Conservation (phyloP, 352 stramenopile species). For the Globisporangium paddicum region DNA sequence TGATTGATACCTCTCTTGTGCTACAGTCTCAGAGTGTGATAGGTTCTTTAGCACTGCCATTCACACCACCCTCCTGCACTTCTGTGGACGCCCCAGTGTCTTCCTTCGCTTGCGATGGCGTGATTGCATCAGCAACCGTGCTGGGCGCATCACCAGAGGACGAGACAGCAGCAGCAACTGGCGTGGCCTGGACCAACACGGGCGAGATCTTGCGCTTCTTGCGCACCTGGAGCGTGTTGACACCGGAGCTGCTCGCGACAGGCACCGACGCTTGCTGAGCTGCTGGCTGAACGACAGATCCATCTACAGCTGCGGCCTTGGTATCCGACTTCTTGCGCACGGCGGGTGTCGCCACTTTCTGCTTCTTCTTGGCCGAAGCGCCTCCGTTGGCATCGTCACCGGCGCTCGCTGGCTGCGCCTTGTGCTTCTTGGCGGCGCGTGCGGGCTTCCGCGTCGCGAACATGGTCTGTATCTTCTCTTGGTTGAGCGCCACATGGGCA, state of each 20-base stretch:
- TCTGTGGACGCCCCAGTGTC: not conserved
- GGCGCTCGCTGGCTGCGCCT: conserved; percentile 5
- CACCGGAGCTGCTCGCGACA: not conserved
- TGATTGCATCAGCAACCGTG: not conserved
- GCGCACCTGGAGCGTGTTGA: conserved; percentile 74
- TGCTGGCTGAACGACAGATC: not conserved
- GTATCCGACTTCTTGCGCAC: conserved; percentile 16
- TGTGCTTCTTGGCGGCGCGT: conserved; percentile 46
- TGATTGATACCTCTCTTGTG: not conserved
- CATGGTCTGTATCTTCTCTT: conserved; percentile 50
- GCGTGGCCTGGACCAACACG: conserved; percentile 21
- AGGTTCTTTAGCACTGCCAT: not conserved
- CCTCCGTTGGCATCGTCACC: conserved; percentile 3
- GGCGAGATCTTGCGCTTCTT: conserved; percentile 82
- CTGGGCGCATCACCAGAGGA: no score
- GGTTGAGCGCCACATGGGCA: conserved; percentile 44
- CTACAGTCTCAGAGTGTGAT: conserved; percentile 1
- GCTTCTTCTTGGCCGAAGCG: conserved; percentile 23
- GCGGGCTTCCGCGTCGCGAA: conserved; percentile 54
- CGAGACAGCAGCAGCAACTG: not conserved
- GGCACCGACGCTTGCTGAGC: conserved; percentile 10
- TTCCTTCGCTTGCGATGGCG: not conserved
- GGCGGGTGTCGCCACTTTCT: conserved; percentile 13
- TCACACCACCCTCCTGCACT: not conserved
- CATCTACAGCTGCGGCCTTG: not conserved